Evolutionary conservation across 2,329 filamentous ascomycete species (phyloP).

Genomic region (Colletotrichum simmondsii): DNA sequence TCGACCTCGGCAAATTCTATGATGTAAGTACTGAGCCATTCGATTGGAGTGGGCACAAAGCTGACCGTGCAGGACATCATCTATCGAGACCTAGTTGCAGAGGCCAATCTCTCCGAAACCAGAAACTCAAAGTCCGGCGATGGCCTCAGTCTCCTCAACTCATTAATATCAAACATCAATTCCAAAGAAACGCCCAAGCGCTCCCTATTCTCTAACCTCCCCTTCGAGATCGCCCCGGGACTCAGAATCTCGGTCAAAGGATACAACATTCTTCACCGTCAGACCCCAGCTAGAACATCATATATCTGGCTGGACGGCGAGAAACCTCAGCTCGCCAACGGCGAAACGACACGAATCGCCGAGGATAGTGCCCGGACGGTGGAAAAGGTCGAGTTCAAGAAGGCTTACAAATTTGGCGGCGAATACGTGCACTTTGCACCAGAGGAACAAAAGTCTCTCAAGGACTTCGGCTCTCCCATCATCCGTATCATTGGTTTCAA

Average conservation of each 20-base stretch:
- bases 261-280: constrained; percentile 88
- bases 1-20: constrained; percentile 89
- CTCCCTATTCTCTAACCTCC: constrained; percentile 86
- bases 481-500: constrained; percentile 97
- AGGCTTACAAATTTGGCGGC: constrained; percentile 95
- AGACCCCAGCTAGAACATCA: constrained; percentile 82
- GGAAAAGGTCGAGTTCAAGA: constrained; percentile 84
- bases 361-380: constrained; percentile 82
- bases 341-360: constrained; percentile 79
- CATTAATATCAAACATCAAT: constrained; percentile 87
- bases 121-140: constrained; percentile 76
- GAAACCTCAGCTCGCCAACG: constrained; percentile 80
- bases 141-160: constrained; percentile 82
- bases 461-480: constrained; percentile 82
- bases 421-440: constrained; percentile 87
- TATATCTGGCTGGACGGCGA: constrained; percentile 93
- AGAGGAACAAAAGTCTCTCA: constrained; percentile 83
- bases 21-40: constrained; percentile 68
- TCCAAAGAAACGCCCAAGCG: constrained; percentile 89
- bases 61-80: constrained; percentile 78
- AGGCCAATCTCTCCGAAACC: constrained; percentile 65
- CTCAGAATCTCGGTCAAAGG: constrained; percentile 92
- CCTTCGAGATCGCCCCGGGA: constrained; percentile 86
- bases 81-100: constrained; percentile 80
- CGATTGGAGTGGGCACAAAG: neutral